Evolutionary conservation across 176 grass and related monocot genomes (phyloP).

Genomic region (Tillandsia fasciculata): DNA sequence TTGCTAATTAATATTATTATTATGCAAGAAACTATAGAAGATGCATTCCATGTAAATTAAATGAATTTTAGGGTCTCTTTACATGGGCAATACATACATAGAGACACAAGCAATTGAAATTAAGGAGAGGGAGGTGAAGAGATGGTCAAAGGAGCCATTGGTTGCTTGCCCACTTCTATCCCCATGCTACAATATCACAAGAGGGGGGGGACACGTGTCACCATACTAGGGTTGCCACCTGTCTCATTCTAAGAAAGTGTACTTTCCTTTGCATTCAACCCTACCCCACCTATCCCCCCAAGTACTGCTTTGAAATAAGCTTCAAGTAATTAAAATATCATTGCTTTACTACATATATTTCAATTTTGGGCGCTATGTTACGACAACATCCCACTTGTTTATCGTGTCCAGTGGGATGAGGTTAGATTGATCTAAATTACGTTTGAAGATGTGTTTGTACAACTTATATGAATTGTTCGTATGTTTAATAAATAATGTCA

Average conservation of each 20-base stretch:
- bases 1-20: neutral
- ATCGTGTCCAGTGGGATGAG: too few relatives aligned
- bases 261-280: neutral
- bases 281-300: neutral
- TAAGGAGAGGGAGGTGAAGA: neutral
- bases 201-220: neutral
- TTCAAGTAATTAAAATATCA: neutral
- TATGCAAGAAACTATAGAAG: neutral
- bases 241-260: neutral
- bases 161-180: neutral
- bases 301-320: neutral
- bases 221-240: neutral
- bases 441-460: too few relatives aligned
- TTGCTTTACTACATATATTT: neutral
- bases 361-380: neutral
- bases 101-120: too few relatives aligned
- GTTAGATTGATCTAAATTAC: too few relatives aligned
- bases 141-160: neutral
- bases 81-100: neutral
- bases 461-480: too few relatives aligned
- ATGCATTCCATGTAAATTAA: neutral
- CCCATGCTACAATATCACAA: neutral
- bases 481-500: too few relatives aligned
- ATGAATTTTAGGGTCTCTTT: neutral
- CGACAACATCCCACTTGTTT: too few relatives aligned